Evolutionary conservation across 1,284 basidiomycete species (phyloP), one percentile per base, ranked within the genome.

Genomic region (Rhodotorula mucilaginosa): DNA sequence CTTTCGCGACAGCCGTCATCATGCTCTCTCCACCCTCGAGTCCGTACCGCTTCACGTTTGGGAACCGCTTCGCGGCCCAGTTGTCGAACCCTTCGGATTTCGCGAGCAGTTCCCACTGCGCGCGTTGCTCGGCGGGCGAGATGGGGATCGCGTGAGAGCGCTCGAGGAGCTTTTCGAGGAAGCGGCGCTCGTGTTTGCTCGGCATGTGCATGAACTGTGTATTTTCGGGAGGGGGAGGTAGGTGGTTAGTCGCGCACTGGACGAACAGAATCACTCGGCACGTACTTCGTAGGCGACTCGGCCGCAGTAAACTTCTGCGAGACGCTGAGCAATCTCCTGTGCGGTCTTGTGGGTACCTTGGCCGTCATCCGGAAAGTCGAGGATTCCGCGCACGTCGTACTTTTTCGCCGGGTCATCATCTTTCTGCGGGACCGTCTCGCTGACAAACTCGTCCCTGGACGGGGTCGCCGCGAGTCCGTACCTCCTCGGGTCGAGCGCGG

Each of bases 11-110:
- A 1, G 91, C 91, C 1, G 91, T 89, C 26, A 95, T 82, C 92
- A 94, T 93, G 8, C 90, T 91, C 82, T 95, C 93, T 1, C 90
- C 93, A 2, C 92, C 92, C 81, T 95, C 92, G 44, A 92, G 83
- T 0, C 90, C 90, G 79, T 92, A 93, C 18, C 90, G 85, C 81
- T 92, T 92, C 79, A 92, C 72, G 39, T 89, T 91, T 0, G 91
- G 90, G 78, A 92, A 92, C 80, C 92, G 92, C 63, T 86, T 81
- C 78, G 91, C 90, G 58, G 92, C 81, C 79, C 91, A 93, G 75
- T 87, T 86, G 78, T 95, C 93, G 69, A 95, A 86, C 59, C 88
- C 87, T 79, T 95, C 93, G 71, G 89, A 91, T 34, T 85, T 83
- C 1, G 87, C 87, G 47, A 95, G 83, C 3, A 94, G 84, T 21